Base-by-base conservation (phyloP, 2,329 filamentous ascomycete species). In the Arthrobotrys conoides region DNA sequence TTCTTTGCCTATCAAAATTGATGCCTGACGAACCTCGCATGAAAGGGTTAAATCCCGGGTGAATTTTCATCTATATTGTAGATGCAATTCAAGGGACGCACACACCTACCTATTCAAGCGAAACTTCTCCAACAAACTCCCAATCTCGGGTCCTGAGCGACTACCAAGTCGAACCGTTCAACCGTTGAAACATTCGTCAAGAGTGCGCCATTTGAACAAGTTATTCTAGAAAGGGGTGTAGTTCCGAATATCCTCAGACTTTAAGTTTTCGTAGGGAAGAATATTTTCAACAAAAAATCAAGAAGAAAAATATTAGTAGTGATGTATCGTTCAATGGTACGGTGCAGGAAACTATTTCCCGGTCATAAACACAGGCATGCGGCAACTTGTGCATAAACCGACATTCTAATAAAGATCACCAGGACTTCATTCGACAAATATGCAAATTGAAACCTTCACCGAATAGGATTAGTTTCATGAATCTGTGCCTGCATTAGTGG, bases 401-500 rank as follows among this genome's bases (percentile, higher is more conserved):
- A 27, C 18, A 44, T 16, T 44, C 20, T 8, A 24, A 5, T 24
- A 36, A 61, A 44, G 9, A 22, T 20, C 57, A 41, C 22, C 20
- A 46, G 44, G 18, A 20, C 16, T 46, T 72, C 33, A 5, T 48
- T 38, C 9, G 27, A 59, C 8, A 2, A n/a, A n/a, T n/a, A n/a
- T n/a, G n/a, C n/a, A n/a, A 38, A 20, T 65, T 36, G 30, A 51
- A 67, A 51, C 22, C 16, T 14, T 41, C 48, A 51, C 63, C 41
- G 53, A 68, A 68, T 46, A 20, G 41, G 61, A 49, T 30, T 73
- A 68, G 70, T 73, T 67, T 73, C 70, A 63, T 12, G 12, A 20
- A 33, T 30, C n/a, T 22, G 51, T 51, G 53, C 55, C 71, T 69
- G 71, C 71, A 68, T 75, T 68, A 69, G 63, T 64, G 63, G 30